A percentile compares a stretch with the other conserved stretches of the same genome.
These are phyloP conservation scores for Ophiostoma piceae DNA, from an alignment of 2,329 filamentous ascomycete species.

Conservation along the genomic window DNA sequence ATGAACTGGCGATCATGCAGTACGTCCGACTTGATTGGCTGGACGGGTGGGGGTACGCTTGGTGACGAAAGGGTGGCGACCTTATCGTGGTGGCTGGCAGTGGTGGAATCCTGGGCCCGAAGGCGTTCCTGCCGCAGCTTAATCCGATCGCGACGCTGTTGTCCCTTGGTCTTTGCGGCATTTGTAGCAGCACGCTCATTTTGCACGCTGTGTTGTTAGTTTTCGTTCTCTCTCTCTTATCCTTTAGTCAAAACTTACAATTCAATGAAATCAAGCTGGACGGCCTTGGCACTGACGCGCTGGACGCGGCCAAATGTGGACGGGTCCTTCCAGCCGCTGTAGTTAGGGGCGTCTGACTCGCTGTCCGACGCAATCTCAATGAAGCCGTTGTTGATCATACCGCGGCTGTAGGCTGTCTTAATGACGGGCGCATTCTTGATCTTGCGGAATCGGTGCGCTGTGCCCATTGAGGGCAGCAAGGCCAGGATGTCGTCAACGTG, in stretches of 20 bases:
- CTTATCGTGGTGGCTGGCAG: background rate
- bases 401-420: slow-evolving; percentile 53
- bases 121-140: slow-evolving; percentile 20
- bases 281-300: slow-evolving; percentile 57
- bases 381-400: slow-evolving; percentile 63
- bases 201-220: background rate
- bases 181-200: background rate
- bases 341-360: slow-evolving; percentile 47
- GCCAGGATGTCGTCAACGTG: slow-evolving; percentile 73
- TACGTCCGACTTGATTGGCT: slow-evolving; percentile 25
- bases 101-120: background rate
- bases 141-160: slow-evolving; percentile 20
- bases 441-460: slow-evolving; percentile 57
- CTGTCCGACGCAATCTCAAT: slow-evolving; percentile 63
- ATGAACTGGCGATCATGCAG: slow-evolving; percentile 41
- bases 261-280: slow-evolving; percentile 68
- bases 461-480: slow-evolving; percentile 52
- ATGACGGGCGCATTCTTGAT: slow-evolving; percentile 51
- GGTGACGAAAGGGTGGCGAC: background rate
- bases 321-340: slow-evolving; percentile 51
- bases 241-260: slow-evolving; percentile 42
- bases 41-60: background rate
- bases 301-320: slow-evolving; percentile 60
- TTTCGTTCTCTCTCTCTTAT: background rate
- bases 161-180: slow-evolving; percentile 13